Percentiles rank a stretch among this genome's conserved stretches.
Evolutionary conservation across 345 rosid genomes (phyloP).

Genomic region (Alliaria petiolata): DNA sequence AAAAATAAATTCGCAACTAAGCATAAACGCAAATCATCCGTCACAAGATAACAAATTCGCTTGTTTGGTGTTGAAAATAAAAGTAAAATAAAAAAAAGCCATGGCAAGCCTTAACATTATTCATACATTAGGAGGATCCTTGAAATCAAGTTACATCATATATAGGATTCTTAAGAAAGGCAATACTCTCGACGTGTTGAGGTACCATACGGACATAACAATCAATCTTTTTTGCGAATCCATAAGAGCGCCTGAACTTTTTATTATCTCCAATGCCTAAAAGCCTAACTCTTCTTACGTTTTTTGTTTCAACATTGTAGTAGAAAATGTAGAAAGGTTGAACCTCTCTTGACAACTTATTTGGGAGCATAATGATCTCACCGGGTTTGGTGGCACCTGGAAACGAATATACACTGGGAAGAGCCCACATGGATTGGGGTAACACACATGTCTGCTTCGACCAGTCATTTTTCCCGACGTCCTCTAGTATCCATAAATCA

Average conservation of each 20-base stretch:
- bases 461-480: neutral
- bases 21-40: no score
- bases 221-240: neutral
- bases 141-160: no score
- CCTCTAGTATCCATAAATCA: conserved; percentile 12
- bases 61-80: no score
- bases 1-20: no score
- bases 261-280: conserved; percentile 4
- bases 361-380: neutral
- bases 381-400: conserved; percentile 10
- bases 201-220: neutral
- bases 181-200: neutral
- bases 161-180: neutral
- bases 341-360: neutral
- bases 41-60: no score
- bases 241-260: neutral
- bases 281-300: neutral
- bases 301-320: neutral
- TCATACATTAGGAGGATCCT: neutral
- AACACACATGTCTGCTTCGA: neutral
- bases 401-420: neutral
- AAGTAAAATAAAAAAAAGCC: no score
- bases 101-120: no score
- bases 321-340: conserved; percentile 3
- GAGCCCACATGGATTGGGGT: neutral